A percentile compares a stretch with the other conserved stretches of the same genome.
phyloP scores from a whole-genome alignment of 2,329 filamentous ascomycete genomes.

The Alternaria postmessia region DNA sequence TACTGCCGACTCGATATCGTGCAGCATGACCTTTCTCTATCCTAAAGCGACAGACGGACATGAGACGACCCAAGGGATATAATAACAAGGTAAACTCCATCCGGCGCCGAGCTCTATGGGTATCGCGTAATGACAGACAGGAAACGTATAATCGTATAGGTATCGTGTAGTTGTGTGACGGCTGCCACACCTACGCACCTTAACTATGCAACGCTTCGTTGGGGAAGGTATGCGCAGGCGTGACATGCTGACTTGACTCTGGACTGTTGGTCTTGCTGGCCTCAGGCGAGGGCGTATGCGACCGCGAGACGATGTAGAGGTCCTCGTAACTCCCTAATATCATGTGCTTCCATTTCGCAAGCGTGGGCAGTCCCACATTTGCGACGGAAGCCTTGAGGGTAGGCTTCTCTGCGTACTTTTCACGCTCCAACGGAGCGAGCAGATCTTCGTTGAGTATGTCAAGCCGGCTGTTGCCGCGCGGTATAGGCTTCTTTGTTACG shows the following conservation, averaged over 20 bases:
- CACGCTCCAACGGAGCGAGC: conserved; percentile 43
- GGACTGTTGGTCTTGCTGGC: conserved; percentile 51
- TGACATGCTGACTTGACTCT: conserved; percentile 49
- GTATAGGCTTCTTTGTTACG: conserved; percentile 58
- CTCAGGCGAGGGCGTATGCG: conserved; percentile 43
- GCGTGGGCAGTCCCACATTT: conserved; percentile 56
- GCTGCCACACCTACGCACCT: conserved; percentile 12
- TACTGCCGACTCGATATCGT: neutral
- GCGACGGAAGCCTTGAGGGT: conserved; percentile 58
- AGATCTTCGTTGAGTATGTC: conserved; percentile 58
- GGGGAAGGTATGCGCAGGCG: conserved; percentile 45
- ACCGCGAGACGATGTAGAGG: conserved; percentile 59
- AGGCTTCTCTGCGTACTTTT: conserved; percentile 54
- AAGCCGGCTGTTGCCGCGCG: conserved; percentile 55
- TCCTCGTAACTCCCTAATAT: conserved; percentile 57
- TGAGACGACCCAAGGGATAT: neutral
- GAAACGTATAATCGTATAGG: conserved; percentile 18
- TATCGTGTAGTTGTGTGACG: neutral
- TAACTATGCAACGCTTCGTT: conserved; percentile 33
- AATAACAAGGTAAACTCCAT: conserved; percentile 7
- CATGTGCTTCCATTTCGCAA: conserved; percentile 57
- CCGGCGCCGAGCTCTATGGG: conserved; percentile 29
- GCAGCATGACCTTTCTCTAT: neutral
- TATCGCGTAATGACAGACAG: conserved; percentile 28
- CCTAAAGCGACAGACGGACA: neutral